Base-by-base conservation (phyloP, 2,329 filamentous ascomycete genomes). In the Aspergillus ruber region DNA sequence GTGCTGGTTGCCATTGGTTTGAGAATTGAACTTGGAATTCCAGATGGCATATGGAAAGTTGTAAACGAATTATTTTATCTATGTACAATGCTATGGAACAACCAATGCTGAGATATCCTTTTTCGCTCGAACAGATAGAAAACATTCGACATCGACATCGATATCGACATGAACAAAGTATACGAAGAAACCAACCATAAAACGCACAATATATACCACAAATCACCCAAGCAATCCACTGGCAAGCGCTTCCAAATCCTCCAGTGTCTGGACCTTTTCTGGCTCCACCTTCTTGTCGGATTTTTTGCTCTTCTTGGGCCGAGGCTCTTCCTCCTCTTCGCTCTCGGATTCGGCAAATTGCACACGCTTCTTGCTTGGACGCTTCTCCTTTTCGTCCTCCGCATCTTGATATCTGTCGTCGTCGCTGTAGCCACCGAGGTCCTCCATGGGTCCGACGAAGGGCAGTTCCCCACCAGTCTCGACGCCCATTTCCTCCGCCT, bases 231-330 rank as follows among this genome's bases (percentile, higher is more conserved):
- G 58, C 46, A 74, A 54, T 9, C 71, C 72, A 49, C 66, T 70
- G 45, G 72, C 72, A 61, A 75, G 51, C 45, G 70, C 67, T 55
- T 75, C 72, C 60, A 75, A 53, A 61, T 75, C 72, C 50, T 71
- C 71, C 58, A 74, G 47, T n/a, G 72, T 74, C 50, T 71, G 60
- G 55, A 72, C 66, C 45, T 62, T 61, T 12, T 52, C 55, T n/a
- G 66, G 57, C 45, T 57, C 56, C 17, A 50, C 51, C 49, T 27
- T 56, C 15, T 39, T 50, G 8, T 41, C 53, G 33, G 53, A 33
- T 48, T 62, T 62, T 45, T 61, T 59, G 45, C 48, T 51, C 50
- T 61, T 61, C 51, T 60, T 60, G 45, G 54, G 51, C 12, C 50
- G 52, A 20, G 62, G 56, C 13, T 56, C 55, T 23, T 62, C 59